A percentile compares a stretch with the other conserved stretches of the same genome.
phyloP scores from a whole-genome alignment of 2,329 filamentous ascomycete genomes.

The Onygena corvina region DNA sequence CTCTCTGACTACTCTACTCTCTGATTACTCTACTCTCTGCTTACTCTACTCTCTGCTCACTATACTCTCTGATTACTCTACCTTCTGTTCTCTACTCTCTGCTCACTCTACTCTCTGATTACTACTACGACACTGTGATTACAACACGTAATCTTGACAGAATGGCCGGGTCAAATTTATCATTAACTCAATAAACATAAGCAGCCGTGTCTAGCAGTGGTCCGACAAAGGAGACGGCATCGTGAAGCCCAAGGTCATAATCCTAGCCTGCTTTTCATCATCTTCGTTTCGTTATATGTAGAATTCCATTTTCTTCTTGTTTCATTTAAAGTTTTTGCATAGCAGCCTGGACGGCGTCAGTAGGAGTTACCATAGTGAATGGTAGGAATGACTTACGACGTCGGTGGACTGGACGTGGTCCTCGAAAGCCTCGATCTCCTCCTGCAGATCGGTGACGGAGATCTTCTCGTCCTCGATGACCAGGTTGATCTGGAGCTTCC shows the following conservation, averaged over 20 bases:
- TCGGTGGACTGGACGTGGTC: conserved; percentile 95
- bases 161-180: conserved; percentile 2
- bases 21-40: no score
- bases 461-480: conserved; percentile 97
- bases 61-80: no score
- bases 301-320: not conserved
- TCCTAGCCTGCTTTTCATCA: conserved; percentile 1
- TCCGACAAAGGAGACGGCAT: conserved; percentile 1
- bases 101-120: no score
- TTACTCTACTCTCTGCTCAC: no score
- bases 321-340: conserved; percentile 77
- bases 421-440: conserved; percentile 74
- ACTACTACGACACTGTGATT: no score
- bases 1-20: no score
- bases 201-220: not conserved
- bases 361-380: not conserved
- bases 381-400: conserved; percentile 43
- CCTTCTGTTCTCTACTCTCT: no score
- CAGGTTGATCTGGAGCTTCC: conserved; percentile 97
- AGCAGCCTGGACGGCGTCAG: conserved; percentile 41
- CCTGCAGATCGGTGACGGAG: conserved; percentile 73
- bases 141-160: not conserved
- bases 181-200: conserved; percentile 7
- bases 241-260: not conserved
- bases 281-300: not conserved